Base-by-base conservation (phyloP, 805 yeast genomes). In the Ogataea philodendri region DNA sequence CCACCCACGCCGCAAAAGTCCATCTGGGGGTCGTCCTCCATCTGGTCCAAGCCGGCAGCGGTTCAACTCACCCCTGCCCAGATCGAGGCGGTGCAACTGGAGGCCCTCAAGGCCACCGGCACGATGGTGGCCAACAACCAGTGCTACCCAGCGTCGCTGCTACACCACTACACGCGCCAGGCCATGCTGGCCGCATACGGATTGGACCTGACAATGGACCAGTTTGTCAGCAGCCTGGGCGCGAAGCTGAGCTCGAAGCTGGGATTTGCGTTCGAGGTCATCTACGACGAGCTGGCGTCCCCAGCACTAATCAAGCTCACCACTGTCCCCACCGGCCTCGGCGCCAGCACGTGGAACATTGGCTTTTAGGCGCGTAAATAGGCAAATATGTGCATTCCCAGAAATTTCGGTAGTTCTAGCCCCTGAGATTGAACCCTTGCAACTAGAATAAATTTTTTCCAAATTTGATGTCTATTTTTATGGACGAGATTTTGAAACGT, bases 201-300 rank as follows among this genome's bases (percentile, higher is more conserved):
- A 4, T 66, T 70, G 5, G 40, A 41, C 18, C 25, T 46, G 59
- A 17, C 56, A 50, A 33, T 62, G 57, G 39, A 62, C 42, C 49
- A 49, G 45, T 36, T 52, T 33, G 20, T 54, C 54, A 31, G 56
- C 53, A 40, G 63, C 49, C 44, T 67, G 56, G 41, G 66, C 49
- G 24, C 63, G 56, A 55, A 54, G 11, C 43, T 62, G 20, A 42
- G 37, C n/a, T 29, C 51, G 3, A 52, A 50, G 13, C 33, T 57
- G 9, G 52, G 55, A 4, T 54, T 60, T 37, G 54, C 56, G 15
- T 73, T 72, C 47, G 73, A 70, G 15, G 53, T 70, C 26, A 46
- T 66, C 15, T 67, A 65, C 46, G 76, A 72, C 43, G 72, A 70
- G 37, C 54, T 63, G 26, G 71, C 72, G 1, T 62, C 59, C n/a